phyloP scores from a whole-genome alignment of 2,329 filamentous ascomycete species.

The Cladorrhinum sp. region DNA sequence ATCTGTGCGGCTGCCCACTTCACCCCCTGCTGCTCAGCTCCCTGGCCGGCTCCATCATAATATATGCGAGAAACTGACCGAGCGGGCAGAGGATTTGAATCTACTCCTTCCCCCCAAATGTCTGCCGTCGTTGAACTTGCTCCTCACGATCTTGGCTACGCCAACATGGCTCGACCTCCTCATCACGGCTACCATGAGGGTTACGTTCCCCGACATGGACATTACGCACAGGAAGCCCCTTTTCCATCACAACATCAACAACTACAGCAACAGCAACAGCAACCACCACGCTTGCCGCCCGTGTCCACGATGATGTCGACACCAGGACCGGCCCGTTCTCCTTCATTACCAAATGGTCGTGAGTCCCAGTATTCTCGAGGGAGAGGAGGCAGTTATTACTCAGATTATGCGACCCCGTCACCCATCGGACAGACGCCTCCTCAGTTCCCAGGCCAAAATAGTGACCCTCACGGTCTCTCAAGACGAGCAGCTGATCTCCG shows the following conservation, averaged over 20 bases:
- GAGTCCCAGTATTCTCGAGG: conserved; percentile 23
- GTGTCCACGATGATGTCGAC: conserved; percentile 30
- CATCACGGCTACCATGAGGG: conserved; percentile 32
- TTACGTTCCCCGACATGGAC: conserved; percentile 30
- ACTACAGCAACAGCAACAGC: conserved; percentile 17
- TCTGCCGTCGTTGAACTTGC: conserved; percentile 33
- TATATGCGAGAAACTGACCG: conserved; percentile 18
- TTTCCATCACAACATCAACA: conserved; percentile 17
- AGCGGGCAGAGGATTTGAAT: conserved; percentile 13
- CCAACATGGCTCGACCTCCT: conserved; percentile 35
- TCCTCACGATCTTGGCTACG: conserved; percentile 32
- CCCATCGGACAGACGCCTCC: conserved; percentile 32
- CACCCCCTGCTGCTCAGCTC: conserved; percentile 4
- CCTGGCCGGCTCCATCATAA: background rate
- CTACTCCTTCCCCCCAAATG: conserved; percentile 29
- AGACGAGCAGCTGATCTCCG: conserved; percentile 27
- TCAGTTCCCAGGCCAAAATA: conserved; percentile 26
- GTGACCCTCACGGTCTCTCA: conserved; percentile 23
- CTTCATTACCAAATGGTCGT: conserved; percentile 22
- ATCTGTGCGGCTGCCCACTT: conserved; percentile 19
- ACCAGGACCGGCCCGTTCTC: conserved; percentile 17
- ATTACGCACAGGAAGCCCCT: conserved; percentile 29
- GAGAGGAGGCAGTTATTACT: conserved; percentile 27
- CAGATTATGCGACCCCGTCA: conserved; percentile 33
- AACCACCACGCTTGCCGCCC: conserved; percentile 27